phyloP scores from a whole-genome alignment of 108 stramenopile genomes.

The Aurantiochytrium sp. region DNA sequence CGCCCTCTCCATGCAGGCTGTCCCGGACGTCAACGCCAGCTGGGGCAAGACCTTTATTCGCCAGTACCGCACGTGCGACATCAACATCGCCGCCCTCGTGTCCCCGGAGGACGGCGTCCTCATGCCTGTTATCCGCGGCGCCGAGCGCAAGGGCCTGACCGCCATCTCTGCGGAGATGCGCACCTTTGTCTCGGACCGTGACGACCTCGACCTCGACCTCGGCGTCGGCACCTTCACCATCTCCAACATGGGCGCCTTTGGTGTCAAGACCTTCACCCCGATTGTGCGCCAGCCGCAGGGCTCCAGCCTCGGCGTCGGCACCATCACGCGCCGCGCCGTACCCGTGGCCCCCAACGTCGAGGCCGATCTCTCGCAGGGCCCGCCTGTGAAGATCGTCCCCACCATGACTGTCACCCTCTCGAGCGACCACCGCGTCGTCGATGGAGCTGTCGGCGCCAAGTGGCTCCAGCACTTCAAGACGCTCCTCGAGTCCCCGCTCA shows the following conservation, averaged over 20 bases:
- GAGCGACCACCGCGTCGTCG: constrained; percentile 96
- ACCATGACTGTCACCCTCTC: constrained; percentile 87
- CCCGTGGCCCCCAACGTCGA: constrained; percentile 70
- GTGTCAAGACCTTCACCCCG: constrained; percentile 85
- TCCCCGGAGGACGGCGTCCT: constrained; percentile 68
- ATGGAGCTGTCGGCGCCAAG: constrained; percentile 93
- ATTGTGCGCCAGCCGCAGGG: constrained; percentile 95
- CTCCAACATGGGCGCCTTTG: constrained; percentile 93
- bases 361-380: constrained; percentile 50
- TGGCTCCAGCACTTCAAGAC: constrained; percentile 88
- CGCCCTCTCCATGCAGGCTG: constrained; percentile 69
- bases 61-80: constrained; percentile 79
- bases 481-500: constrained; percentile 77
- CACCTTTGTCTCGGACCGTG: constrained; percentile 36
- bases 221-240: constrained; percentile 74
- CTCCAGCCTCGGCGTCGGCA: constrained; percentile 85
- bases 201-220: constrained; percentile 38
- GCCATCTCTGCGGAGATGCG: constrained; percentile 51
- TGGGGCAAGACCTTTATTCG: constrained; percentile 75
- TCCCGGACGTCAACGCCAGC: constrained; percentile 83
- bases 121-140: constrained; percentile 78
- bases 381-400: constrained; percentile 73
- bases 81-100: constrained; percentile 76
- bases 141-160: constrained; percentile 69
- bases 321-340: constrained; percentile 79